Conservation (phyloP, 192 early-diverging fungal species). For the Helicostylum pulchrum region DNA sequence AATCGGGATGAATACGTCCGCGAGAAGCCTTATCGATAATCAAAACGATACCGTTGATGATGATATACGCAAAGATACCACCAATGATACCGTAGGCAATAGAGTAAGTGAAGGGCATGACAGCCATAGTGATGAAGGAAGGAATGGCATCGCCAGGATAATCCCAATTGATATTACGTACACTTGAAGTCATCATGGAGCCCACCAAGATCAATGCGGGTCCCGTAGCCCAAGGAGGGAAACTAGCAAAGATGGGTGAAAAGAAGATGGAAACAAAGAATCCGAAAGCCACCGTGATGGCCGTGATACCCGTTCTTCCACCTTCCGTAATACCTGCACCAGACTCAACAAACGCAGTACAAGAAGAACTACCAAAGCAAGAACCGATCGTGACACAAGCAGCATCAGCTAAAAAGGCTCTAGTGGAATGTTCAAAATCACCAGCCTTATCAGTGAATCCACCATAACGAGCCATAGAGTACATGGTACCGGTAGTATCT, state of each 20-base stretch:
- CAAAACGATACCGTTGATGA: slow-evolving; percentile 60
- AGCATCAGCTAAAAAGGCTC: slow-evolving; percentile 73
- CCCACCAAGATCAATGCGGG: slow-evolving; percentile 78
- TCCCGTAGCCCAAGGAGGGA: slow-evolving; percentile 83
- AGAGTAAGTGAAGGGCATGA: slow-evolving; percentile 75
- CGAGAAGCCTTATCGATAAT: slow-evolving; percentile 53
- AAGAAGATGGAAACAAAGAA: slow-evolving; percentile 82
- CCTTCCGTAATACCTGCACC: slow-evolving; percentile 82
- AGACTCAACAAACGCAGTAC: slow-evolving; percentile 78
- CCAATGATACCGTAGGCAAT: slow-evolving; percentile 70
- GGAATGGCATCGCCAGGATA: slow-evolving; percentile 75
- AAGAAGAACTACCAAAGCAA: slow-evolving; percentile 69
- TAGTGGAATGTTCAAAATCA: slow-evolving; percentile 72
- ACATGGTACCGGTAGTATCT: slow-evolving; percentile 83
- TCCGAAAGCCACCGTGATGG: slow-evolving; percentile 57
- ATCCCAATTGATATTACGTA: slow-evolving; percentile 73
- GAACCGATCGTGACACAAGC: slow-evolving; percentile 61
- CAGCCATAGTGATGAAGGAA: slow-evolving; percentile 69
- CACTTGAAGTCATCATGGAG: slow-evolving; percentile 71
- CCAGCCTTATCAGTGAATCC: slow-evolving; percentile 74
- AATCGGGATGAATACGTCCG: slow-evolving; percentile 48
- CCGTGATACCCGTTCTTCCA: slow-evolving; percentile 73
- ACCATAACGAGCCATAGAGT: slow-evolving; percentile 79
- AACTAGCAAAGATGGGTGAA: slow-evolving; percentile 77
- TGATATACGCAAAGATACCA: slow-evolving; percentile 64